Evolutionary conservation across 441 rosid genomes (phyloP), one percentile per base, ranked within the genome.

Genomic region (Jatropha podagrica): DNA sequence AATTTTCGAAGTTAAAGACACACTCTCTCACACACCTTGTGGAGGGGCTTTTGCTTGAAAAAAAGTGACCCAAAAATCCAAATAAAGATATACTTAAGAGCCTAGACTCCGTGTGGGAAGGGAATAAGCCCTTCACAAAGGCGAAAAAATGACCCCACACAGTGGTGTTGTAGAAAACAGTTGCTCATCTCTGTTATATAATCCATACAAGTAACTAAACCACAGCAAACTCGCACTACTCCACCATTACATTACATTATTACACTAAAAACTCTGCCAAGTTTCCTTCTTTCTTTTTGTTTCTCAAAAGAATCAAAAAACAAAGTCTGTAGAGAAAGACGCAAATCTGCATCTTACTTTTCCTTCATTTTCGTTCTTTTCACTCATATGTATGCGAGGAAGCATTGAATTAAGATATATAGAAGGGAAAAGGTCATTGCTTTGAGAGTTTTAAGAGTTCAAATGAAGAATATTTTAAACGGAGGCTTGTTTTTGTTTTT

Each of bases 241-340:
- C 48, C 2, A 13, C 72, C 76, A 65, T 58, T 63, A 42, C 58
- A 10, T 26, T 42, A 23, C 15, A 6, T 56, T 13, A 32, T 32
- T 32, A 32, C 73, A 17, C 60, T 74, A 18, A 6, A 69, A 38
- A 40, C 61, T 74, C 69, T 42, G 65, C 78, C 67, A 55, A 4
- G 41, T 66, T 58, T 49, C n/a, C 10, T 68, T 69, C 49, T 51
- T 54, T 71, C 59, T 76, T 42, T 64, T 63, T 26, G 4, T 15
- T 72, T 77, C 86, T 66, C 67, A 80, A 80, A 84, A 80, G 79
- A 77, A 72, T 38, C 4, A 59, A 73, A 66, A 73, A 62, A 26
- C 13, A 23, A 40, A 37, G 44, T 49, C 42, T 40, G 37, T 58
- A 32, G 3, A 10, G 15, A 11, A 51, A 58, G 20, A 23, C 41